Evolutionary conservation across 108 stramenopile species (phyloP).

Genomic region (Nitzschia palea): DNA sequence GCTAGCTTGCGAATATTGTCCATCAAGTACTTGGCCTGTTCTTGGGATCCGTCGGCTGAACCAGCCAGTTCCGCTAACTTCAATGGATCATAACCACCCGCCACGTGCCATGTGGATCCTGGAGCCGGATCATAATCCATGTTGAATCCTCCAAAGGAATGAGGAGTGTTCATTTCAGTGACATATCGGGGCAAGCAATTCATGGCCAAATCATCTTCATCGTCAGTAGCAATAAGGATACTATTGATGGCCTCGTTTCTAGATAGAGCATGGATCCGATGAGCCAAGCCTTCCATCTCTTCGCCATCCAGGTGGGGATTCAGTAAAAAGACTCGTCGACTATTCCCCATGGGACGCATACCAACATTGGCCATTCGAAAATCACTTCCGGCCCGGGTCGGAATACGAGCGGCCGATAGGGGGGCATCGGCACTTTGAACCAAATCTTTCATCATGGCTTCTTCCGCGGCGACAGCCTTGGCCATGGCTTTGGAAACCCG

Average conservation of each 20-base stretch:
- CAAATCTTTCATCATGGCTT: conserved; percentile 15
- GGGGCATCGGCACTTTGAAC: conserved; percentile 34
- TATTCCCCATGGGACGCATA: conserved; percentile 66
- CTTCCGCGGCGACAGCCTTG: conserved; percentile 28
- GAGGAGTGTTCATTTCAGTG: conserved; percentile 20
- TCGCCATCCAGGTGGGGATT: conserved; percentile 51
- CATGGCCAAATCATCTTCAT: conserved; percentile 36
- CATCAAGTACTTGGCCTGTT: conserved; percentile 45
- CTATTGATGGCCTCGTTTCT: conserved; percentile 63
- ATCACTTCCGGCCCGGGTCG: conserved; percentile 21
- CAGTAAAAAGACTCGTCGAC: conserved; percentile 73
- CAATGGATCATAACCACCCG: conserved; percentile 76
- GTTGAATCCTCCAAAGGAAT: conserved; percentile 11
- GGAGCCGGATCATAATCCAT: conserved; percentile 38
- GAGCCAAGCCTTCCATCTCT: conserved; percentile 77
- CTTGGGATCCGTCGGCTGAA: conserved; percentile 5
- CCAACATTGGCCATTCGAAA: conserved; percentile 37
- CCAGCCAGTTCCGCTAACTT: conserved; percentile 25
- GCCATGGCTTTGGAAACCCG: conserved; percentile 42
- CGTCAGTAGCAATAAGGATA: conserved; percentile 69
- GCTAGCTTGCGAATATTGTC: conserved; percentile 48
- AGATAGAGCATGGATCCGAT: conserved; percentile 60
- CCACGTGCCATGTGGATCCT: conserved; percentile 53
- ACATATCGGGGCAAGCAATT: conserved; percentile 27
- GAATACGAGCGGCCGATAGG: conserved; percentile 22